Conservation (phyloP, 192 early-diverging fungal genomes). For the Coemansia sp. region DNA sequence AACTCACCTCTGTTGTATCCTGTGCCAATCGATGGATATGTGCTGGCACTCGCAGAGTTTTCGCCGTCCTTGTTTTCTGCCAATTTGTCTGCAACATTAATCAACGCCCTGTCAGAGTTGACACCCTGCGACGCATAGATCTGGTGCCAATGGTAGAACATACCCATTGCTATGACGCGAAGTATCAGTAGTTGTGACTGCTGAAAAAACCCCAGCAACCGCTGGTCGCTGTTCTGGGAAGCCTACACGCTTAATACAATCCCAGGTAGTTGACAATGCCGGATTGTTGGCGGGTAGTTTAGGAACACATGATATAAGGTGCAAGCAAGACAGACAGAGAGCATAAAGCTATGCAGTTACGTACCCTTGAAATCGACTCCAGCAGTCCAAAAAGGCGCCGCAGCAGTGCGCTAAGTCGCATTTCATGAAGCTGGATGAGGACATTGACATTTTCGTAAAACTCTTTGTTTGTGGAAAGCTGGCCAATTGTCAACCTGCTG, state of each 20-base stretch:
- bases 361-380: slow-evolving; percentile 71
- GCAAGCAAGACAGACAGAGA: not conserved
- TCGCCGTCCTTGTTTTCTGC: slow-evolving; percentile 26
- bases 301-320: not conserved
- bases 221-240: slow-evolving; percentile 21
- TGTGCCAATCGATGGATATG: slow-evolving; percentile 11
- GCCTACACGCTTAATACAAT: not conserved
- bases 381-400: slow-evolving; percentile 67
- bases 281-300: not conserved
- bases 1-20: slow-evolving; percentile 47
- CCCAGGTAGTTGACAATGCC: too few species aligned
- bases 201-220: slow-evolving; percentile 58
- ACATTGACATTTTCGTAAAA: slow-evolving; percentile 76
- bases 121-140: slow-evolving; percentile 51
- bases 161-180: slow-evolving; percentile 77
- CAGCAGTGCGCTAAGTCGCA: slow-evolving; percentile 67
- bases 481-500: slow-evolving; percentile 62
- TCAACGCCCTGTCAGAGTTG: slow-evolving; percentile 36
- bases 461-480: slow-evolving; percentile 71
- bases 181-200: slow-evolving; percentile 87
- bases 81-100: slow-evolving; percentile 14
- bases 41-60: slow-evolving; percentile 22
- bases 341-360: not conserved
- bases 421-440: slow-evolving; percentile 74
- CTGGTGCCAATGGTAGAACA: slow-evolving; percentile 83